Base-by-base conservation (phyloP, 805 yeast genomes). In the Zygotorulaspora sp. region DNA sequence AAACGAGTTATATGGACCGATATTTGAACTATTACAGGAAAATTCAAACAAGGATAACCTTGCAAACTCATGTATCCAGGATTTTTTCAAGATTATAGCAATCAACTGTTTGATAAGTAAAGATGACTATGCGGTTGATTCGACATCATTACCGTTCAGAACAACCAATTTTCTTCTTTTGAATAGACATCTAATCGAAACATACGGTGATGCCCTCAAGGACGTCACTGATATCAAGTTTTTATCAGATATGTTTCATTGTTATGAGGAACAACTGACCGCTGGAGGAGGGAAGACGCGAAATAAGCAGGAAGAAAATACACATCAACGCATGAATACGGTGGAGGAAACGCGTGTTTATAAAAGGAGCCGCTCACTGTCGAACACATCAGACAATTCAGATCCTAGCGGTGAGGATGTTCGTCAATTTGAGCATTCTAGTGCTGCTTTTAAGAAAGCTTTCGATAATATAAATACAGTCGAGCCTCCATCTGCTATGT, bases 61-160 rank as follows among this genome's bases (percentile, higher is more conserved):
- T 42, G 71, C 83, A 2, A 83, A 78, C 52, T 87, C 96, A 0
- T 74, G 89, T 5, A 74, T 90, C 45, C 66, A 87, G 31, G 88
- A 83, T 55, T 66, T 89, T 15, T 63, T 80, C 22, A 82, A 76
- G 48, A 66, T 70, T 14, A 52, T 74, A 36, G 48, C 63, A 39
- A 38, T 42, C 5, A 45, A 49, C 18, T 49, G 53, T 36, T 17
- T 42, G 13, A 46, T 41, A 15, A 39, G 41, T 4, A 41, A 40
- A 20, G 47, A 32, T 10, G 37, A 38, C 14, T 36, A 25, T 10
- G 32, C 36, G 4, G 26, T 36, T n/a, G 43, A 41, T 51, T 40
- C 57, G 57, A 24, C 57, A 40, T 19, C 48, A 33, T 14, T 34
- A 36, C 26, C 23, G 16, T 38, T 38, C 30, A 47, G 37, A 18